A percentile compares a stretch with the other conserved stretches of the same genome.
These are phyloP conservation scores for Trichoderma orchidacearum DNA, from an alignment of 495 filamentous ascomycete species.

Conservation along the genomic window DNA sequence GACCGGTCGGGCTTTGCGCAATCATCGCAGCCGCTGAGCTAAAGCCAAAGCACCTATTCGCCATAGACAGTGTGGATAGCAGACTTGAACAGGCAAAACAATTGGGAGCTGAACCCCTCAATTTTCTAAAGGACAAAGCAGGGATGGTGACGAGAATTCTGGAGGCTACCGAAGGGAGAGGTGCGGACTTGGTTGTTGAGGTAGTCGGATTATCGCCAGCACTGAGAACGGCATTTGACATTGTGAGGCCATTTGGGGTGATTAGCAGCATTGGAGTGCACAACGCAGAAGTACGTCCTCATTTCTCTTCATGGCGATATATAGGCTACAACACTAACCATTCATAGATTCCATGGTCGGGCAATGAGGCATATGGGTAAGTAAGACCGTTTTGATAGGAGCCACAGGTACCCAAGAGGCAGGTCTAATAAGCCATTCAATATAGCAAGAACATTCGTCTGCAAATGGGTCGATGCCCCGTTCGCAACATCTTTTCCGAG, in stretches of 20 bases:
- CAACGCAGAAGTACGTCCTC: conserved; percentile 57
- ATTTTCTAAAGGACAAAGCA: conserved; percentile 58
- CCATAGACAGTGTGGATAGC: conserved; percentile 70
- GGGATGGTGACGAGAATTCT: conserved; percentile 55
- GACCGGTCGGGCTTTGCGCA: conserved; percentile 79
- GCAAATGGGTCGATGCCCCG: conserved; percentile 93
- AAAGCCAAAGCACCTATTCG: conserved; percentile 68
- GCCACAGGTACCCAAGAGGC: background rate
- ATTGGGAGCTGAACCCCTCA: conserved; percentile 77
- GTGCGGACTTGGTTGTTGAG: conserved; percentile 85
- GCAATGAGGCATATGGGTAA: conserved; percentile 63
- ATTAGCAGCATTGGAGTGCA: conserved; percentile 90
- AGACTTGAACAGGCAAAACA: conserved; percentile 63
- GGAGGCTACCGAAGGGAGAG: conserved; percentile 68
- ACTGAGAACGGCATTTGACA: conserved; percentile 68
- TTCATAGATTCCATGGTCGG: conserved; percentile 66
- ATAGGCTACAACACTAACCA: conserved; percentile 9
- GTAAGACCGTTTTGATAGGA: conserved; percentile 3
- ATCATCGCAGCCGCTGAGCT: conserved; percentile 72
- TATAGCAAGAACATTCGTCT: conserved; percentile 65
- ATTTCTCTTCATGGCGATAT: background rate
- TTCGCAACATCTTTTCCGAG: conserved; percentile 67
- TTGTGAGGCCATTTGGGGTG: conserved; percentile 74
- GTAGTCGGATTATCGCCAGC: conserved; percentile 81
- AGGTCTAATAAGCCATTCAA: background rate